Evolutionary conservation across 2,329 filamentous ascomycete species (phyloP).

Genomic region (Chrysoporthe puriensis): DNA sequence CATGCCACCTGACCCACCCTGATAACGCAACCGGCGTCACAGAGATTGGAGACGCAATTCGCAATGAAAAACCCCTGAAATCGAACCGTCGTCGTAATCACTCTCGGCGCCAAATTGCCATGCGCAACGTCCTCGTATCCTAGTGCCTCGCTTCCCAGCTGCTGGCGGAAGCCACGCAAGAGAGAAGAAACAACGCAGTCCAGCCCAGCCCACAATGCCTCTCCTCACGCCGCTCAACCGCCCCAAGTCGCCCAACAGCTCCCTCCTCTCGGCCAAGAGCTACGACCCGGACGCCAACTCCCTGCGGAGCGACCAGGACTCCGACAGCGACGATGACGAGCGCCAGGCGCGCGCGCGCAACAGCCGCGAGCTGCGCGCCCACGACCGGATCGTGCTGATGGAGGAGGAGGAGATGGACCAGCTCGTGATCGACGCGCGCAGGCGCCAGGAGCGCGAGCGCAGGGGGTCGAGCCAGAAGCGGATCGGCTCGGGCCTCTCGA

Average conservation of each 20-base stretch:
- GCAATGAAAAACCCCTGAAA: slow-evolving; percentile 6
- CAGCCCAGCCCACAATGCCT: slow-evolving; percentile 24
- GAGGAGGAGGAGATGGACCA: slow-evolving; percentile 75
- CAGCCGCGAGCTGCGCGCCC: slow-evolving; percentile 69
- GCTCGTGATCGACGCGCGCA: slow-evolving; percentile 58
- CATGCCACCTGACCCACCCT: slow-evolving; percentile 8
- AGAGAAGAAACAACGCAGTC: not conserved
- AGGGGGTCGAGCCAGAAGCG: slow-evolving; percentile 39
- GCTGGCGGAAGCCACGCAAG: slow-evolving; percentile 25
- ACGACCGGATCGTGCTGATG: slow-evolving; percentile 71
- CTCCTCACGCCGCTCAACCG: slow-evolving; percentile 28
- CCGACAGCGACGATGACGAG: slow-evolving; percentile 76
- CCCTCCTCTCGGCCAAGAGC: slow-evolving; percentile 64
- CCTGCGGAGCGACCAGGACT: slow-evolving; percentile 72
- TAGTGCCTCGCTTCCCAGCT: slow-evolving; percentile 15
- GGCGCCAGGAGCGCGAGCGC: slow-evolving; percentile 50
- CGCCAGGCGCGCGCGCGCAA: slow-evolving; percentile 67
- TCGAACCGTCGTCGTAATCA: slow-evolving; percentile 17
- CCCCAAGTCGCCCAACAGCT: slow-evolving; percentile 34
- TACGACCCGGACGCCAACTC: slow-evolving; percentile 74
- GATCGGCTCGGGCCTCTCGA: slow-evolving; percentile 46
- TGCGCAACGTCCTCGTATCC: slow-evolving; percentile 14
- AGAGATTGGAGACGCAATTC: slow-evolving; percentile 17
- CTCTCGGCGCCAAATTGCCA: slow-evolving; percentile 6
- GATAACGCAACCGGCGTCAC: slow-evolving; percentile 12